Percentiles rank a stretch among this genome's conserved stretches.
These are phyloP conservation scores for Ceratobasidium sp. DNA, from an alignment of 1,284 basidiomycete species.

Conservation along the genomic window DNA sequence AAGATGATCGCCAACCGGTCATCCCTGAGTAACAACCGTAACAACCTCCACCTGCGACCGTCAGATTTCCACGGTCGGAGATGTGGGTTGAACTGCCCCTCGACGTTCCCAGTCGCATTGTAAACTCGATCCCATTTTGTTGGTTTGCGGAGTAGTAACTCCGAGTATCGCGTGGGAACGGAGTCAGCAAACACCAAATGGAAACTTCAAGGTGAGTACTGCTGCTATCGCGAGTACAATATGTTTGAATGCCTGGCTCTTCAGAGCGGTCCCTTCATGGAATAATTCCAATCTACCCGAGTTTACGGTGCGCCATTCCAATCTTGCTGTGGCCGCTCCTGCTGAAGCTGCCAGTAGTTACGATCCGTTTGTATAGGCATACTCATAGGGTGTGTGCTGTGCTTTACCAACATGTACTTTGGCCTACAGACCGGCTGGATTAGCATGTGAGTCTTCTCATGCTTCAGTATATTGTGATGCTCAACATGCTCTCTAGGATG, in stretches of 20 bases:
- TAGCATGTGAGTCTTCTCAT: constrained; percentile 60
- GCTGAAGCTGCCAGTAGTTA: constrained; percentile 47
- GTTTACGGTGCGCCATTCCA: constrained; percentile 19
- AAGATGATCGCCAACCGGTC: constrained; percentile 9
- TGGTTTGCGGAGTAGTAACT: not conserved
- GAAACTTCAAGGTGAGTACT: not conserved
- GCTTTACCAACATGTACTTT: constrained; percentile 79
- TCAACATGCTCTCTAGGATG: constrained; percentile 70
- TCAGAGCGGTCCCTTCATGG: too few species aligned
- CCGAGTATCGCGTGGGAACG: too few species aligned
- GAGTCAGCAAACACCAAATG: too few species aligned
- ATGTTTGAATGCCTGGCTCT: too few species aligned
- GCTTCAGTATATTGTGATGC: not conserved
- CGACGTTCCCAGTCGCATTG: not conserved
- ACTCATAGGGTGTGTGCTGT: constrained; percentile 71
- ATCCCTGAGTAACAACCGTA: constrained; percentile 13
- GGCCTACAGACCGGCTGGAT: constrained; percentile 82
- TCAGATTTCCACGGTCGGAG: not conserved
- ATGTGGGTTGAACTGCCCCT: not conserved
- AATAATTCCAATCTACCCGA: constrained; percentile 2
- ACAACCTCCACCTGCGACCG: constrained; percentile 3
- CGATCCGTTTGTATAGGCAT: constrained; percentile 65
- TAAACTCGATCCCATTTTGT: not conserved
- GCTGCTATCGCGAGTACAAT: not conserved
- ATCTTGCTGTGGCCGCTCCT: not conserved